These are phyloP conservation scores for Tylopilus rubrobrunneus DNA, from an alignment of 768 basidiomycete species.

Conservation along the genomic window DNA sequence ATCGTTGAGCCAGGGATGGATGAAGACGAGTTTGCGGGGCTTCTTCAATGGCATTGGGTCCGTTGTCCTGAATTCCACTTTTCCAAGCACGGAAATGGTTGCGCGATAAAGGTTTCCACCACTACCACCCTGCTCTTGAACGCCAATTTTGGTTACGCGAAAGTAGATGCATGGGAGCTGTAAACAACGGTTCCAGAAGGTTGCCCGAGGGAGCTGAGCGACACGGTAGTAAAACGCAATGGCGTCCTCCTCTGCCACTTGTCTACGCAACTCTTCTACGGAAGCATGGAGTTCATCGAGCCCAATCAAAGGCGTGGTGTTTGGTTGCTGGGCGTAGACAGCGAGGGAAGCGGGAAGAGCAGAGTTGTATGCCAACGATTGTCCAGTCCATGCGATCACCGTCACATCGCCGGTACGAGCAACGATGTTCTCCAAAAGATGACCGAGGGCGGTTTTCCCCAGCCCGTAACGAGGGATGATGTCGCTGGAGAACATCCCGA, in stretches of 20 bases:
- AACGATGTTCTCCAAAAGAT: constrained; percentile 7
- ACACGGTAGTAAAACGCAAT: background rate
- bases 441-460: constrained; percentile 2
- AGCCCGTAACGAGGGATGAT: constrained; percentile 5
- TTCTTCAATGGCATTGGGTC: background rate
- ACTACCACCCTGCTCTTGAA: background rate
- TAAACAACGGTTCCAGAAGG: background rate
- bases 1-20: constrained; percentile 12
- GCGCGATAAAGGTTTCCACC: background rate
- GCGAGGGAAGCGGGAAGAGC: constrained; percentile 6
- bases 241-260: background rate
- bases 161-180: background rate
- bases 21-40: background rate
- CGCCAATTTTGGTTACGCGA: background rate
- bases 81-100: background rate
- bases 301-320: background rate
- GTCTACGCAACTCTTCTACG: background rate
- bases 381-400: constrained; percentile 8
- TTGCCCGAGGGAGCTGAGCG: background rate
- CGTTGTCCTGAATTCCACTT: background rate
- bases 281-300: background rate
- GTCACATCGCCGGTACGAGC: constrained; percentile 5
- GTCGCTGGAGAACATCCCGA: constrained; percentile 8
- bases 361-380: constrained; percentile 3
- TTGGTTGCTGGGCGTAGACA: constrained; percentile 1